phyloP scores from a whole-genome alignment of 1,284 basidiomycete species.

The Omphalotus olearius region DNA sequence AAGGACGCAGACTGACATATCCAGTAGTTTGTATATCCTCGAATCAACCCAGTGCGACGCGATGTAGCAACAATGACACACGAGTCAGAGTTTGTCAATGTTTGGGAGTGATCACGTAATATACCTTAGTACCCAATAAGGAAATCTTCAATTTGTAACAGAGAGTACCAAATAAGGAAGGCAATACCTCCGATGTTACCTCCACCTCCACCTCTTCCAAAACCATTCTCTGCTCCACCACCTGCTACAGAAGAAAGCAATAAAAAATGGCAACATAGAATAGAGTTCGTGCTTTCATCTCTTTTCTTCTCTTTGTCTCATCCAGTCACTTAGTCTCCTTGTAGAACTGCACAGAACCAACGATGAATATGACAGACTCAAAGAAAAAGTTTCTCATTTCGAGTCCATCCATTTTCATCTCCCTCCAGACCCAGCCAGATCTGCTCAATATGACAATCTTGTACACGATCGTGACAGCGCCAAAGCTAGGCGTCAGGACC shows the following conservation, averaged over 20 bases:
- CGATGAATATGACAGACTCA: not conserved
- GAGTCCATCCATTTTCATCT: not conserved
- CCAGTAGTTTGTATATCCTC: slow-evolving; percentile 75
- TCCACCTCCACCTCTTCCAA: too few relatives aligned
- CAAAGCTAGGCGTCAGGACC: not conserved
- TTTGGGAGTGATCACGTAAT: slow-evolving; percentile 38
- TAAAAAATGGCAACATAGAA: not conserved
- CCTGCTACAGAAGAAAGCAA: not conserved
- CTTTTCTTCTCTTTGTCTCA: not conserved
- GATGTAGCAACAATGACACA: slow-evolving; percentile 85
- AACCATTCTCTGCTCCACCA: too few relatives aligned
- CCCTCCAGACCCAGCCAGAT: not conserved
- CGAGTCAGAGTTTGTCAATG: slow-evolving; percentile 69
- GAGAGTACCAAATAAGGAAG: too few relatives aligned
- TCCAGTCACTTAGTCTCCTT: not conserved
- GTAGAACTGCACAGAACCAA: not conserved
- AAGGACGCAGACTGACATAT: slow-evolving; percentile 10
- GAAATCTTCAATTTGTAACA: slow-evolving; percentile 9
- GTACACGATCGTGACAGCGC: not conserved
- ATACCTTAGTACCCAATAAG: not conserved
- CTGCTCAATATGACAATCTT: not conserved
- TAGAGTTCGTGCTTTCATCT: not conserved
- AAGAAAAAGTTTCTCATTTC: not conserved
- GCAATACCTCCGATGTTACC: too few relatives aligned
- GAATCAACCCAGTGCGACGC: slow-evolving; percentile 67